Evolutionary conservation across 371 early-diverging fungal genomes (phyloP).

Genomic region (Nematocida sp.): DNA sequence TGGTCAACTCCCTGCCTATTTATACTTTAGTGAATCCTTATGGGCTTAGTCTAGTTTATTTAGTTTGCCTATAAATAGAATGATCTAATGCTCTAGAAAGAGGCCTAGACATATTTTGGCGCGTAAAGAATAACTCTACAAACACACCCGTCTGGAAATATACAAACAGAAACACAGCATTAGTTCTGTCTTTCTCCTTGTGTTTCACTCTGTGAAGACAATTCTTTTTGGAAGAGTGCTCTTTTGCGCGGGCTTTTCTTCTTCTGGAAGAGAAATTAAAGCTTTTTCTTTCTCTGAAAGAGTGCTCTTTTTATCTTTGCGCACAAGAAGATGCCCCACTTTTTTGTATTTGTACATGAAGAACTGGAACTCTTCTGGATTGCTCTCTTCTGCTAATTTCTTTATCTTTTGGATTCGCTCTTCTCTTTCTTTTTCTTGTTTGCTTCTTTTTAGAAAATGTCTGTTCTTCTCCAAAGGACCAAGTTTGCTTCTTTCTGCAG

Average conservation of each 20-base stretch:
- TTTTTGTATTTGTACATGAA: constrained; percentile 47
- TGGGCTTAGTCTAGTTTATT: too few species aligned
- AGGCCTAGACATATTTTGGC: too few species aligned
- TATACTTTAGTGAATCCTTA: too few species aligned
- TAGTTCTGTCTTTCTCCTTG: too few species aligned
- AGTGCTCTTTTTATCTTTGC: background rate
- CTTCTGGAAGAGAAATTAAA: background rate
- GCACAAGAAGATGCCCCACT: constrained; percentile 11
- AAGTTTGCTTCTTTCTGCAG: constrained; percentile 31
- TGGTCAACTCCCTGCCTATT: too few species aligned
- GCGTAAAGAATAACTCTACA: too few species aligned
- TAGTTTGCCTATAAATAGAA: too few species aligned
- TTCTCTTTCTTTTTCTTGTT: constrained; percentile 44
- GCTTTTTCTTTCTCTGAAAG: background rate
- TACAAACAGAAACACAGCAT: too few species aligned
- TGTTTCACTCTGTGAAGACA: background rate
- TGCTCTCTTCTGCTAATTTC: constrained; percentile 39
- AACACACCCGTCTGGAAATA: too few species aligned
- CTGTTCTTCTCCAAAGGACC: constrained; percentile 54
- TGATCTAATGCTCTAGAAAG: too few species aligned
- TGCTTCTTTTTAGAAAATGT: constrained; percentile 48
- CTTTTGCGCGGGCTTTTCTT: background rate
- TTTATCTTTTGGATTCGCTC: constrained; percentile 50
- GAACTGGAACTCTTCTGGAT: constrained; percentile 57
- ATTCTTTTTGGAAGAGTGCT: background rate